Base-by-base conservation (phyloP, 441 rosid species). In the Melastoma candidum region DNA sequence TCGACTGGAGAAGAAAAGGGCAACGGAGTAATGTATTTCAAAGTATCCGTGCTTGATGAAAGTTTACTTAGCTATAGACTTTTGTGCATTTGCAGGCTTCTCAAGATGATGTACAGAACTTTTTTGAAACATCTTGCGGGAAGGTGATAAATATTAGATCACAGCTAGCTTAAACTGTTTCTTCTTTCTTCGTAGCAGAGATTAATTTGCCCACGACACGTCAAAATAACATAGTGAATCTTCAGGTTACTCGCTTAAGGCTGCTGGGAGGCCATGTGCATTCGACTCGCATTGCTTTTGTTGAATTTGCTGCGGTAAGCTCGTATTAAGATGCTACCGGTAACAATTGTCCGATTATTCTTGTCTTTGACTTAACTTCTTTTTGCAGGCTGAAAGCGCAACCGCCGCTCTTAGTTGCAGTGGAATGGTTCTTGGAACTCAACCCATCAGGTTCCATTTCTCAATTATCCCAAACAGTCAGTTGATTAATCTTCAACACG, bases 211-310 rank as follows among this genome's bases (percentile, higher is more conserved):
- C 22, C 22, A 17, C 22, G 22, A 17, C 22, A 17, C 22, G 26
- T 55, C 27, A 49, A 47, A 50, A 24, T 25, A 48, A 41, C 56
- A 45, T 36, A 36, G 60, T 32, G 41, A 4, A 6, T 56, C 51
- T 45, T 13, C 62, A 82, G 89, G 89, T 82, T 39, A 77, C 85
- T 67, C 82, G 80, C 39, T 69, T 82, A 68, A 82, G 89, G 80
- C 78, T 82, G 59, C 70, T 79, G 55, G 85, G 89, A 8, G 85
- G 79, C 71, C 73, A 77, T 7, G 70, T 77, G 69, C 89, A 82
- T 63, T 77, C 84, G 17, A 79, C 82, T 58, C 84, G 82, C 61
- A 82, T 77, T 65, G 85, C 84, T 61, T 82, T 82, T 62, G 85
- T 82, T 62, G 89, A 82, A 71, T 82, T 82, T 64, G 79, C 80